A percentile compares a stretch with the other conserved stretches of the same genome.
phyloP scores from a whole-genome alignment of 495 filamentous ascomycete genomes.

The Neohortaea acidophila region DNA sequence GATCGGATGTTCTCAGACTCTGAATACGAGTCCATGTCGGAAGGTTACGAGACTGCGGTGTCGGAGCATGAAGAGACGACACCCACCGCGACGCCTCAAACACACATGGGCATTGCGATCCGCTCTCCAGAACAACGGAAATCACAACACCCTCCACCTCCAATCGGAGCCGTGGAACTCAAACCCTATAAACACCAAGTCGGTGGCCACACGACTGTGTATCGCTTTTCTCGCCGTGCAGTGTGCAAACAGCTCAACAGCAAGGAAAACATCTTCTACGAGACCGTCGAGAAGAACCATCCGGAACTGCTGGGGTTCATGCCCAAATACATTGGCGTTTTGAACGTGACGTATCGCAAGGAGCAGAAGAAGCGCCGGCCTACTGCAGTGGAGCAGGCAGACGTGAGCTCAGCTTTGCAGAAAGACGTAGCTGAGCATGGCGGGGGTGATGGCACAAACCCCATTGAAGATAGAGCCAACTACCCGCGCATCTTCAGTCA shows the following conservation, averaged over 20 bases:
- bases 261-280: slow-evolving; percentile 95
- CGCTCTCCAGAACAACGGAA: slow-evolving; percentile 5
- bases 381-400: slow-evolving; percentile 2
- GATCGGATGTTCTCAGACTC: slow-evolving; percentile 18
- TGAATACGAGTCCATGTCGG: slow-evolving; percentile 44
- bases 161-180: slow-evolving; percentile 81
- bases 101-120: slow-evolving; percentile 7
- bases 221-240: slow-evolving; percentile 83
- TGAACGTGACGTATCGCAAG: slow-evolving; percentile 94
- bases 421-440: slow-evolving; percentile 1
- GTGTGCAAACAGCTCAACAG: slow-evolving; percentile 98
- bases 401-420: slow-evolving; percentile 7
- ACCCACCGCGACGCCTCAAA: slow-evolving; percentile 38
- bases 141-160: slow-evolving; percentile 30
- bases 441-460: background rate
- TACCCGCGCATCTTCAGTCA: slow-evolving; percentile 65
- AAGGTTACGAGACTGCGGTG: slow-evolving; percentile 37
- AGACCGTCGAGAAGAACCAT: slow-evolving; percentile 79
- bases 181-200: slow-evolving; percentile 97
- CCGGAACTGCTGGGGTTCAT: slow-evolving; percentile 80
- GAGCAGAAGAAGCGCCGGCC: slow-evolving; percentile 42
- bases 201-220: slow-evolving; percentile 88
- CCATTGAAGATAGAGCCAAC: slow-evolving; percentile 22
- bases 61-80: slow-evolving; percentile 45
- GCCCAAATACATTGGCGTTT: slow-evolving; percentile 90